phyloP scores from a whole-genome alignment of 257 asterid genomes.

The Solanum dulcamara region DNA sequence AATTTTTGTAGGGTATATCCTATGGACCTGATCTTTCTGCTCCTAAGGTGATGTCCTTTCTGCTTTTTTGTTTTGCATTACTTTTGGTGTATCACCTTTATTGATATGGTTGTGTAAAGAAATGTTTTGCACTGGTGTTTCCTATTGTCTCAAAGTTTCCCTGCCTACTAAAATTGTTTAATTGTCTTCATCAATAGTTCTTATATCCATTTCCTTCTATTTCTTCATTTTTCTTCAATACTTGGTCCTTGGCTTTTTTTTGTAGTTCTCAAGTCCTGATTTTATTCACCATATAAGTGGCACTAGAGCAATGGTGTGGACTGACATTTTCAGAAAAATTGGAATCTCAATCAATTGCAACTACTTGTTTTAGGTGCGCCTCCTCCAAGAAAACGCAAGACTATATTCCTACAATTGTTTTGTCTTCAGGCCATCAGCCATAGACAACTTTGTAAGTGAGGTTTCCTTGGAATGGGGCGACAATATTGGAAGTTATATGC shows the following conservation, averaged over 20 bases:
- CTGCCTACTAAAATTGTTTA: not conserved
- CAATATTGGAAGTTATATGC: constrained; percentile 28
- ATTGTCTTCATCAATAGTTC: not conserved
- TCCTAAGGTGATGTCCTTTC: constrained; percentile 35
- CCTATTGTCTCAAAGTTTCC: not conserved
- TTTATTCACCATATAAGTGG: not conserved
- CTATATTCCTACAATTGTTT: constrained; percentile 29
- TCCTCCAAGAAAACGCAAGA: constrained; percentile 48
- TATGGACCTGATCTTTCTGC: constrained; percentile 43
- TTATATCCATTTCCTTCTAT: not conserved
- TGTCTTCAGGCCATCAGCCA: constrained; percentile 29
- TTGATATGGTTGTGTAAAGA: not conserved
- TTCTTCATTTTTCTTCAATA: not conserved
- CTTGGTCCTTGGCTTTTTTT: not conserved
- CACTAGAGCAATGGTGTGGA: not conserved
- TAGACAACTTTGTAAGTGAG: constrained; percentile 30
- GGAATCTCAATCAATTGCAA: constrained; percentile 2
- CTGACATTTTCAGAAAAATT: not conserved
- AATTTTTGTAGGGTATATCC: constrained; percentile 55
- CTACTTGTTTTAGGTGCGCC: constrained; percentile 29
- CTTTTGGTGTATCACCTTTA: not conserved
- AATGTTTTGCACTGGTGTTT: not conserved
- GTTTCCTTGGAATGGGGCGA: constrained; percentile 40
- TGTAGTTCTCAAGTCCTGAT: not conserved
- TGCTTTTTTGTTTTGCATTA: not conserved